These are phyloP conservation scores for Cenchrus americanus DNA, from an alignment of 176 grass and related monocot genomes.

Conservation along the genomic window DNA sequence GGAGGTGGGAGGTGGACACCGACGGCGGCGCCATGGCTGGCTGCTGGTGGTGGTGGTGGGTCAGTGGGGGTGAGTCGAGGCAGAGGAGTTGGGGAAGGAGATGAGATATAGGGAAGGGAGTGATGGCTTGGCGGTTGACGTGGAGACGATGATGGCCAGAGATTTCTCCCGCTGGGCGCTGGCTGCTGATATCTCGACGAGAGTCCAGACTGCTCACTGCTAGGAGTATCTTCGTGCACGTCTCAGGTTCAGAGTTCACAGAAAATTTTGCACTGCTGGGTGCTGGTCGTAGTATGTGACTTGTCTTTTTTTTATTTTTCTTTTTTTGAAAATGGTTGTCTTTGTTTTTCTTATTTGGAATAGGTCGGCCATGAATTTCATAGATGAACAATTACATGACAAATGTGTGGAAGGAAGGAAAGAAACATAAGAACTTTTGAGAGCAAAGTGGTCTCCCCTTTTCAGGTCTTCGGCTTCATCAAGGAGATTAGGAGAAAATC, in stretches of 20 bases:
- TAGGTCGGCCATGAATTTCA: background rate
- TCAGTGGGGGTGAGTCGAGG: background rate
- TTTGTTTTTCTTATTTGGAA: background rate
- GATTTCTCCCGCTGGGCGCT: background rate
- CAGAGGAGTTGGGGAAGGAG: background rate
- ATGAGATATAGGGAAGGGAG: slow-evolving; percentile 25
- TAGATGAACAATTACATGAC: too few relatives aligned
- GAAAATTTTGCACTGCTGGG: background rate
- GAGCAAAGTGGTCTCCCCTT: too few relatives aligned
- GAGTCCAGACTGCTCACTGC: too few relatives aligned
- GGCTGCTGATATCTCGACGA: background rate
- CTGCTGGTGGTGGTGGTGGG: background rate
- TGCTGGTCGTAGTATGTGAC: background rate
- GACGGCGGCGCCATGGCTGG: slow-evolving; percentile 62
- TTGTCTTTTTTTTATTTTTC: background rate
- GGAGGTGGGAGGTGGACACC: slow-evolving; percentile 55
- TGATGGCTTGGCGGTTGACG: slow-evolving; percentile 30
- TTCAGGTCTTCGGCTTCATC: too few relatives aligned
- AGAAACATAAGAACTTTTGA: too few relatives aligned
- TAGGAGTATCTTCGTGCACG: background rate
- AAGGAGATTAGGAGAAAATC: too few relatives aligned
- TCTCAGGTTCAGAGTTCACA: background rate
- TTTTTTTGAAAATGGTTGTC: too few relatives aligned
- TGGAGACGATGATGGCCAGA: slow-evolving; percentile 48
- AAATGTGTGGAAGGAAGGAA: too few relatives aligned